Evolutionary conservation across 129 eudicot species (phyloP).

Genomic region (Gnaphalium uliginosum): DNA sequence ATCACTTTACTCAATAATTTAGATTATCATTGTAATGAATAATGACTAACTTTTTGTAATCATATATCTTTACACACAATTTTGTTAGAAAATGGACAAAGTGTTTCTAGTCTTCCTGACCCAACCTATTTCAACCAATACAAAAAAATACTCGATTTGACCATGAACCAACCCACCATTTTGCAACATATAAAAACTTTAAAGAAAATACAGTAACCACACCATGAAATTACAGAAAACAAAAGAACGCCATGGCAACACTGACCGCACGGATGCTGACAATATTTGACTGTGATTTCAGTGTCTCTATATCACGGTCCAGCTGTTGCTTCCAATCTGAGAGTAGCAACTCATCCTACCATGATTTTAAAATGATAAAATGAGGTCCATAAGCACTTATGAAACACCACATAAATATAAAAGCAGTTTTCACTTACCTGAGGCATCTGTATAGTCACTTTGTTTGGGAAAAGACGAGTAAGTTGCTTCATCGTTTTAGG

Average conservation of each 20-base stretch:
- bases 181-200: too few relatives aligned
- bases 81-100: too few relatives aligned
- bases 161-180: too few relatives aligned
- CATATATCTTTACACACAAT: too few relatives aligned
- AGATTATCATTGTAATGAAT: too few relatives aligned
- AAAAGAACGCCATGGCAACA: neutral
- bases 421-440: constrained; percentile 48
- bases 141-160: too few relatives aligned
- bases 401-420: neutral
- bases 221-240: neutral
- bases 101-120: too few relatives aligned
- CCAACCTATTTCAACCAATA: too few relatives aligned
- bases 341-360: constrained; percentile 71
- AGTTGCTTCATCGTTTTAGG: constrained; percentile 89
- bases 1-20: too few relatives aligned
- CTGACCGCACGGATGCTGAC: constrained; percentile 70
- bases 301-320: constrained; percentile 83
- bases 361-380: constrained; percentile 7
- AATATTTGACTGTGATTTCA: constrained; percentile 73
- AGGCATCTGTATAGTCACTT: constrained; percentile 86
- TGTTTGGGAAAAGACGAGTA: constrained; percentile 81
- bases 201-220: too few relatives aligned
- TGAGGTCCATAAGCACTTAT: constrained; percentile 14
- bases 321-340: constrained; percentile 83
- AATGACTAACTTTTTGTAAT: too few relatives aligned